Percentiles rank a stretch among this genome's conserved stretches.
Evolutionary conservation across 2,329 filamentous ascomycete species (phyloP).

Genomic region (Apiospora koreana): DNA sequence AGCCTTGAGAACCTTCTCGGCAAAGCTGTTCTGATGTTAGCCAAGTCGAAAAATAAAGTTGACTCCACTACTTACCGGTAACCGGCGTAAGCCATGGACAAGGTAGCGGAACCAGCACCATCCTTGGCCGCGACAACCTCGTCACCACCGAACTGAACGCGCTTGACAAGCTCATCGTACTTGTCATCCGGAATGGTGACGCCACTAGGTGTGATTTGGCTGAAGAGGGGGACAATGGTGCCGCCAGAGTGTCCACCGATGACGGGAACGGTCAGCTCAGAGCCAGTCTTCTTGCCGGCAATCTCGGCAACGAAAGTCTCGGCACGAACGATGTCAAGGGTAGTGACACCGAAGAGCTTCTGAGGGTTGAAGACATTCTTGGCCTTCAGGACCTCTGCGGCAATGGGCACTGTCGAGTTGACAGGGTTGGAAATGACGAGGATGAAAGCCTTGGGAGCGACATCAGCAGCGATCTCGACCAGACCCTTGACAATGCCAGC

Average conservation of each 20-base stretch:
- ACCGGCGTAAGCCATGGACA: constrained; percentile 95
- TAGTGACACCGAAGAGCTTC: constrained; percentile 97
- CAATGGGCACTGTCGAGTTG: constrained; percentile 98
- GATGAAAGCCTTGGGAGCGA: constrained; percentile 89
- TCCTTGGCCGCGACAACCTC: constrained; percentile 96
- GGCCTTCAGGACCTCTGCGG: constrained; percentile 93
- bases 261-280: constrained; percentile 84
- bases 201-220: constrained; percentile 72
- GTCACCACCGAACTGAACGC: constrained; percentile 97
- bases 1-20: constrained; percentile 91
- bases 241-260: constrained; percentile 97
- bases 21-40: constrained; percentile 62
- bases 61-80: constrained; percentile 66
- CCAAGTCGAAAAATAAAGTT: background rate
- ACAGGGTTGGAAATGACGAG: constrained; percentile 99
- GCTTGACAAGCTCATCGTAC: constrained; percentile 87
- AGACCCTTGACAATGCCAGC: constrained; percentile 95
- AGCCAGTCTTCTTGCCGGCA: constrained; percentile 77
- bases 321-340: constrained; percentile 95
- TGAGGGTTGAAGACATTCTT: constrained; percentile 92
- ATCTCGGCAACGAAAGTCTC: constrained; percentile 94
- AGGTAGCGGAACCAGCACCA: constrained; percentile 83
- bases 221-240: constrained; percentile 97
- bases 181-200: constrained; percentile 86
- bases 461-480: constrained; percentile 83